Conservation (phyloP, 2,329 filamentous ascomycete species). For the Alternaria dauci region DNA sequence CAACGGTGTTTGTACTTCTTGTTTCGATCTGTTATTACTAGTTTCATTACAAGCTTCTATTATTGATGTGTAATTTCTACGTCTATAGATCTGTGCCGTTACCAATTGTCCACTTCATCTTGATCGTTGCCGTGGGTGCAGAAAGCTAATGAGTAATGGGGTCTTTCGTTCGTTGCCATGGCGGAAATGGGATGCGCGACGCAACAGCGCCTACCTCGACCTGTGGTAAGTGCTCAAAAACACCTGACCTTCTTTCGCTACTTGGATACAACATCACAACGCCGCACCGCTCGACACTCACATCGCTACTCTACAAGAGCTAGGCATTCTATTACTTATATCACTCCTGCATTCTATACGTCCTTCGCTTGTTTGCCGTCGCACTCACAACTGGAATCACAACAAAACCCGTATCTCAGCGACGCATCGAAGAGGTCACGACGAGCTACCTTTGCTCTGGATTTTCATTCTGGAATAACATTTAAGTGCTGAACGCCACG, state of each 20-base stretch:
- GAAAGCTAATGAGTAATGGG: not conserved
- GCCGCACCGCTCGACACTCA: not conserved
- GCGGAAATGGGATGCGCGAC: not conserved
- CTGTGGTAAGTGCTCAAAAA: not conserved
- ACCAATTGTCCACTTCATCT: not conserved
- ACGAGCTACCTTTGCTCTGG: not conserved
- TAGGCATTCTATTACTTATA: not conserved
- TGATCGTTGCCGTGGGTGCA: too few relatives aligned
- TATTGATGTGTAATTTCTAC: not conserved
- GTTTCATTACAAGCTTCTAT: not conserved
- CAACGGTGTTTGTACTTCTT: rapidly evolving
- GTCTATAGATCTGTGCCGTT: not conserved
- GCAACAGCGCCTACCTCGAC: not conserved
- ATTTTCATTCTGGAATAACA: rapidly evolving
- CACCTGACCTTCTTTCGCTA: not conserved
- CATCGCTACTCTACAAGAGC: not conserved
- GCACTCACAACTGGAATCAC: not conserved
- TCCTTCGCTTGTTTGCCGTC: not conserved
- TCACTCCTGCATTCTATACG: not conserved
- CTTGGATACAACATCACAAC: not conserved
- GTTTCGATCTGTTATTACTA: not conserved
- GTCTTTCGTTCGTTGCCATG: rapidly evolving
- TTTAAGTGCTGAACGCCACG: not conserved
- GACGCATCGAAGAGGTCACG: not conserved
- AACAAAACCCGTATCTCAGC: not conserved